phyloP scores from a whole-genome alignment of 371 early-diverging fungal species.

The Saksenaea vasiformis region DNA sequence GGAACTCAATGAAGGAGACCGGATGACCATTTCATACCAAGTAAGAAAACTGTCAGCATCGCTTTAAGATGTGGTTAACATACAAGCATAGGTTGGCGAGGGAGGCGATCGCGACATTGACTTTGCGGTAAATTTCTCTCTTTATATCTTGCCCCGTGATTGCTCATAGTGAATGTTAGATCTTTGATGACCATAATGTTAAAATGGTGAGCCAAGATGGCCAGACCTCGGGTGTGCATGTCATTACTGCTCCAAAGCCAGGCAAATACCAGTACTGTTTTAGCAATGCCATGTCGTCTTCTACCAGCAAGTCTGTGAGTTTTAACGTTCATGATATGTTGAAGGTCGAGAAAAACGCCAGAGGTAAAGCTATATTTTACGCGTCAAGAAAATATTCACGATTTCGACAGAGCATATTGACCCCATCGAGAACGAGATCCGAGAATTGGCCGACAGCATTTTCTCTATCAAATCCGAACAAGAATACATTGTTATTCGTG shows the following conservation, averaged over 20 bases:
- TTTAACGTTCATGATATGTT: conserved; percentile 52
- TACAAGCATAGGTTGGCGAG: conserved; percentile 56
- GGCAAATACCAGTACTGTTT: conserved; percentile 80
- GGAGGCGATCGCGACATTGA: conserved; percentile 73
- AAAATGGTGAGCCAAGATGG: conserved; percentile 44
- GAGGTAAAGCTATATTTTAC: conserved; percentile 17
- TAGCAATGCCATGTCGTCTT: conserved; percentile 60
- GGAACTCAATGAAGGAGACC: conserved; percentile 56
- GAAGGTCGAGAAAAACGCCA: conserved; percentile 19
- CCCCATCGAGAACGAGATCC: conserved; percentile 69
- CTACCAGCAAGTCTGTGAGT: conserved; percentile 56
- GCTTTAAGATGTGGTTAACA: not conserved
- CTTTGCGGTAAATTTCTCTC: conserved; percentile 64
- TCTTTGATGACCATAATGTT: conserved; percentile 38
- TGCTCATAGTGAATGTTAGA: conserved; percentile 23
- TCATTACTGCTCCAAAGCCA: conserved; percentile 51
- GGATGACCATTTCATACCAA: conserved; percentile 68
- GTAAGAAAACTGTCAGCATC: conserved; percentile 15
- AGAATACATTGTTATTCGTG: conserved; percentile 74
- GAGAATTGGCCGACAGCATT: conserved; percentile 66
- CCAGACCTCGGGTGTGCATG: conserved; percentile 55
- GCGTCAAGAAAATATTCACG: not conserved
- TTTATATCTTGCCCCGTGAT: not conserved
- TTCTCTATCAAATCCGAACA: conserved; percentile 72
- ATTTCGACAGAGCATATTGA: conserved; percentile 44